A percentile compares a stretch with the other conserved stretches of the same genome.
These are phyloP conservation scores for Golubevia pallescens DNA, from an alignment of 1,284 basidiomycete genomes.

Conservation along the genomic window DNA sequence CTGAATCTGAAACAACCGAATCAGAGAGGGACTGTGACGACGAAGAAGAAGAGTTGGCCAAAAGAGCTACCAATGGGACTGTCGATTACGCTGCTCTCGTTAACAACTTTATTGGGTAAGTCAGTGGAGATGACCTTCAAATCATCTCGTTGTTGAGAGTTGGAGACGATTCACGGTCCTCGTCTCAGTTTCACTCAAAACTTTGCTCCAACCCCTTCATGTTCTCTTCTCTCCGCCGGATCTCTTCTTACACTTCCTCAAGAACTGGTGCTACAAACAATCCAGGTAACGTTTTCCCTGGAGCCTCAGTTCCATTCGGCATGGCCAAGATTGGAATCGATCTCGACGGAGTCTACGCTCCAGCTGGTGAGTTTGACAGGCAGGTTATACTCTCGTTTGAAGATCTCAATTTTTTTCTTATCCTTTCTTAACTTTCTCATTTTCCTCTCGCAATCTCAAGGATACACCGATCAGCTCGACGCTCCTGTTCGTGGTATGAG, in stretches of 20 bases:
- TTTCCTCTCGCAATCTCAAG: too few relatives aligned
- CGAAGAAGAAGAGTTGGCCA: background rate
- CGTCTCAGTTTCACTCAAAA: background rate
- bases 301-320: conserved; percentile 43
- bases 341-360: conserved; percentile 29
- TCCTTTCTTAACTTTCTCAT: background rate
- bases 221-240: too few relatives aligned
- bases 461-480: too few relatives aligned
- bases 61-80: background rate
- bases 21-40: background rate
- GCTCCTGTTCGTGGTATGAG: conserved; percentile 39
- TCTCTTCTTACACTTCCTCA: too few relatives aligned
- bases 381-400: background rate
- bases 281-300: conserved; percentile 38
- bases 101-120: conserved; percentile 19
- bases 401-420: background rate
- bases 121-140: background rate
- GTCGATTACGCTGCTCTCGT: conserved; percentile 9
- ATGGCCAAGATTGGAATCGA: conserved; percentile 44
- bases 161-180: background rate
- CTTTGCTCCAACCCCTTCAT: too few relatives aligned
- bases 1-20: background rate
- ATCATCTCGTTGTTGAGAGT: background rate
- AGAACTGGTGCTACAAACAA: conserved; percentile 17
- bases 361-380: conserved; percentile 24